A percentile compares a stretch with the other conserved stretches of the same genome.
phyloP scores from a whole-genome alignment of 2,329 filamentous ascomycete species.

The Podosphaera fusca region DNA sequence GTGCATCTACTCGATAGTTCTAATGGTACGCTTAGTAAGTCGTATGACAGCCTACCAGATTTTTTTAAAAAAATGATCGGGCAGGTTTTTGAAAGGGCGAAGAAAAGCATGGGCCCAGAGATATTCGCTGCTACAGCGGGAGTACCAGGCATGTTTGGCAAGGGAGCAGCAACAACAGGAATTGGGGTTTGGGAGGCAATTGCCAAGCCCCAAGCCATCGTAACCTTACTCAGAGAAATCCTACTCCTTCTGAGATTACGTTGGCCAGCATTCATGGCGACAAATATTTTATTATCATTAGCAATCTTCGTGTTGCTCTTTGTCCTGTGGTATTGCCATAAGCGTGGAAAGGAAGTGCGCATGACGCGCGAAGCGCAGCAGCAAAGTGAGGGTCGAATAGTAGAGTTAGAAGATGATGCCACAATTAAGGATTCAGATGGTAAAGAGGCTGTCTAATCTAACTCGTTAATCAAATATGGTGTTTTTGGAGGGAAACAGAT shows the following conservation, averaged over 20 bases:
- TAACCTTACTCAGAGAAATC: slow-evolving; percentile 69
- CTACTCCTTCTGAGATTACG: slow-evolving; percentile 67
- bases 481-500: no score
- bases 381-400: slow-evolving; percentile 6
- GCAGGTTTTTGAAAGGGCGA: slow-evolving; percentile 62
- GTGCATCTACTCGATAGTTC: slow-evolving; percentile 35
- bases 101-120: slow-evolving; percentile 53
- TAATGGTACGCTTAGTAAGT: slow-evolving; percentile 33
- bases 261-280: slow-evolving; percentile 78
- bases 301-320: slow-evolving; percentile 79
- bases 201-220: slow-evolving; percentile 68
- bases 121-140: slow-evolving; percentile 58
- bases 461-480: no score
- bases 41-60: slow-evolving; percentile 45
- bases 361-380: slow-evolving; percentile 21
- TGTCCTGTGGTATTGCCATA: slow-evolving; percentile 95
- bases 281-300: slow-evolving; percentile 76
- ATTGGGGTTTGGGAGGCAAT: slow-evolving; percentile 51
- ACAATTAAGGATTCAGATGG: not conserved
- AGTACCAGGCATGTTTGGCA: slow-evolving; percentile 28
- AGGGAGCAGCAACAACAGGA: slow-evolving; percentile 19
- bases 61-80: slow-evolving; percentile 74
- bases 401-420: not conserved
- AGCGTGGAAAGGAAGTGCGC: slow-evolving; percentile 69
- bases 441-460: not conserved